Percentiles rank a stretch among this genome's conserved stretches.
These are phyloP conservation scores for Diaporthe caulivora DNA, from an alignment of 2,329 filamentous ascomycete species.

Conservation along the genomic window DNA sequence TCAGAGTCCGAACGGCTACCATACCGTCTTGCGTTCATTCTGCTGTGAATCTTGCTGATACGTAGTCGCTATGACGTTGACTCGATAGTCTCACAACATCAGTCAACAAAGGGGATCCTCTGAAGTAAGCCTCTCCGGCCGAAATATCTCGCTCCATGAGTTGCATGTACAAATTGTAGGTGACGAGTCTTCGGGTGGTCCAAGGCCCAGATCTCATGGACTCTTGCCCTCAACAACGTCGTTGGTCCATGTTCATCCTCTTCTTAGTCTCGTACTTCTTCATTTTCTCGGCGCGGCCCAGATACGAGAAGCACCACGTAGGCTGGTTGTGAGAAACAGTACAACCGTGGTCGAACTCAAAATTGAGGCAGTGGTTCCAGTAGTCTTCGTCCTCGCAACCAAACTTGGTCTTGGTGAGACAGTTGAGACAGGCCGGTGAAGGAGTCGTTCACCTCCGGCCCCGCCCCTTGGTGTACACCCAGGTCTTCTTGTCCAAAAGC, in stretches of 20 bases:
- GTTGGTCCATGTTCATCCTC: neutral
- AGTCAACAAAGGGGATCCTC: neutral
- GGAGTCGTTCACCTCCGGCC: neutral
- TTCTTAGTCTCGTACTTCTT: neutral
- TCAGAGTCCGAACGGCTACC: constrained; percentile 78
- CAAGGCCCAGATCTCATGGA: too few species aligned
- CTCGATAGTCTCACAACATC: neutral
- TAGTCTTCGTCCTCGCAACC: neutral
- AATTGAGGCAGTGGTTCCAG: neutral
- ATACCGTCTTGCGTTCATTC: constrained; percentile 70
- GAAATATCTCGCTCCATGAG: neutral
- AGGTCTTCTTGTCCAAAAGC: constrained; percentile 15
- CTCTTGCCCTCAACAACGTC: neutral
- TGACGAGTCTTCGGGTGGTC: too few species aligned
- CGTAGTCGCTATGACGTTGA: neutral
- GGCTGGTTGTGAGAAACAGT: neutral
- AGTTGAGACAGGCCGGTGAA: constrained; percentile 12
- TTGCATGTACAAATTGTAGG: neutral
- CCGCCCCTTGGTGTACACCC: neutral
- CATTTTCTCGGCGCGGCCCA: neutral
- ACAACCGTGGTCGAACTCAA: neutral
- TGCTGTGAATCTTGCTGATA: constrained; percentile 28
- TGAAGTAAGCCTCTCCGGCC: neutral
- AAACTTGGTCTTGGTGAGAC: neutral
- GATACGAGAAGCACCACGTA: neutral